Conservation (phyloP, 2,329 filamentous ascomycete species). For the Dactylellina haptotyla region DNA sequence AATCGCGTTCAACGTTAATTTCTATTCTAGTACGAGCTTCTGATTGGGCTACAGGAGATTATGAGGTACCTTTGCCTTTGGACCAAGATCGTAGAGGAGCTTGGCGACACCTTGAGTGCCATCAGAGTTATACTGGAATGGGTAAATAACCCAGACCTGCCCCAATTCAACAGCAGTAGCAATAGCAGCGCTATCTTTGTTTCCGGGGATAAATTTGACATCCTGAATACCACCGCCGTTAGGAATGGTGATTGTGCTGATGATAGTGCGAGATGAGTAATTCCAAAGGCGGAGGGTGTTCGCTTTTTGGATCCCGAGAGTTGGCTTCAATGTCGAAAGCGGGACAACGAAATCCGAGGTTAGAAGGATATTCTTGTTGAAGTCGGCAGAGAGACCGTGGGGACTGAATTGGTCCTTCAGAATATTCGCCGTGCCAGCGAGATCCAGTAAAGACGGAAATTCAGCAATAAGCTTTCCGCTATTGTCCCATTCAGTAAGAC, state of each 20-base stretch:
- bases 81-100: slow-evolving; percentile 69
- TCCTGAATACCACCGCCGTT: slow-evolving; percentile 71
- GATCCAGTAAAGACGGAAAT: slow-evolving; percentile 67
- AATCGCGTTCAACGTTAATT: neutral
- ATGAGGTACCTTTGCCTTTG: slow-evolving; percentile 62
- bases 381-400: slow-evolving; percentile 71
- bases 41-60: too few relatives aligned
- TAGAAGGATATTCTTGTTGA: slow-evolving; percentile 68
- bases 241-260: slow-evolving; percentile 71
- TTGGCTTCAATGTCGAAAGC: slow-evolving; percentile 71
- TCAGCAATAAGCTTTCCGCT: slow-evolving; percentile 71
- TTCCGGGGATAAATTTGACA: slow-evolving; percentile 73
- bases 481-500: slow-evolving; percentile 71
- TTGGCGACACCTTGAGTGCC: slow-evolving; percentile 70
- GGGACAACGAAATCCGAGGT: slow-evolving; percentile 74
- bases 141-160: slow-evolving; percentile 74
- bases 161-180: slow-evolving; percentile 71
- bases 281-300: slow-evolving; percentile 72
- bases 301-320: slow-evolving; percentile 66
- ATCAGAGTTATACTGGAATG: slow-evolving; percentile 60
- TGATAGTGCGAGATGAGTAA: slow-evolving; percentile 66
- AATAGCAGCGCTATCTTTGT: slow-evolving; percentile 69
- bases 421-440: slow-evolving; percentile 67
- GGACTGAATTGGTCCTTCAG: slow-evolving; percentile 71
- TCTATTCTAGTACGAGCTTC: neutral